Conservation (phyloP, 352 stramenopile species). For the Thalassiosira ordinaria region DNA sequence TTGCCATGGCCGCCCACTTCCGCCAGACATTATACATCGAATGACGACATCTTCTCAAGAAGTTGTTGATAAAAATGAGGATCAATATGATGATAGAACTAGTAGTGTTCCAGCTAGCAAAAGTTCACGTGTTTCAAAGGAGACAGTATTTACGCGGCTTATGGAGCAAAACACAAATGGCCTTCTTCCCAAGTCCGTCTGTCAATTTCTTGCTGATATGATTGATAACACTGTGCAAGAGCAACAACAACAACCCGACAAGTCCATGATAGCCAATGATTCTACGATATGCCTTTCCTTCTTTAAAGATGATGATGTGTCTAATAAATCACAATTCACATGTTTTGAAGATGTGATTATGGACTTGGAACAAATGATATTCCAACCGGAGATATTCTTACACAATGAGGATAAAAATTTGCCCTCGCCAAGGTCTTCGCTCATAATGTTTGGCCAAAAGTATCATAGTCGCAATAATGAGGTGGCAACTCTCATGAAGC, state of each 20-base stretch:
- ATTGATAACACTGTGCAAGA: background rate
- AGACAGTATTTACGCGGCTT: slow-evolving; percentile 14
- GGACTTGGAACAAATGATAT: slow-evolving; percentile 41
- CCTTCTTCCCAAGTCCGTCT: slow-evolving; percentile 18
- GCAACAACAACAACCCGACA: too few species aligned
- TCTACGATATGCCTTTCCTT: too few species aligned
- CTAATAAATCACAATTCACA: slow-evolving; percentile 22
- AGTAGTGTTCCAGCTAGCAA: background rate
- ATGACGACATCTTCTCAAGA: background rate
- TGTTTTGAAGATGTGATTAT: slow-evolving; percentile 32
- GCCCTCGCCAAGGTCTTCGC: background rate
- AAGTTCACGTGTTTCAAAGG: background rate
- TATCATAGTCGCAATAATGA: slow-evolving; percentile 31
- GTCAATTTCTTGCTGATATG: slow-evolving; percentile 29
- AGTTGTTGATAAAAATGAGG: background rate
- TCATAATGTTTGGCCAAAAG: slow-evolving; percentile 25
- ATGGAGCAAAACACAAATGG: slow-evolving; percentile 5
- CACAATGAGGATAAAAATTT: slow-evolving; percentile 15
- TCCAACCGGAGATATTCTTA: slow-evolving; percentile 17
- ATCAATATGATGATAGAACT: too few species aligned
- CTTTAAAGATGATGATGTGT: too few species aligned
- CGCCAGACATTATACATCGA: background rate
- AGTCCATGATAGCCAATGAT: too few species aligned
- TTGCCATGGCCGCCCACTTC: background rate
- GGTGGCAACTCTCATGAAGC: slow-evolving; percentile 8